Evolutionary conservation across 306 rosid species (phyloP).

Genomic region (Oxytropis ochrocephala): DNA sequence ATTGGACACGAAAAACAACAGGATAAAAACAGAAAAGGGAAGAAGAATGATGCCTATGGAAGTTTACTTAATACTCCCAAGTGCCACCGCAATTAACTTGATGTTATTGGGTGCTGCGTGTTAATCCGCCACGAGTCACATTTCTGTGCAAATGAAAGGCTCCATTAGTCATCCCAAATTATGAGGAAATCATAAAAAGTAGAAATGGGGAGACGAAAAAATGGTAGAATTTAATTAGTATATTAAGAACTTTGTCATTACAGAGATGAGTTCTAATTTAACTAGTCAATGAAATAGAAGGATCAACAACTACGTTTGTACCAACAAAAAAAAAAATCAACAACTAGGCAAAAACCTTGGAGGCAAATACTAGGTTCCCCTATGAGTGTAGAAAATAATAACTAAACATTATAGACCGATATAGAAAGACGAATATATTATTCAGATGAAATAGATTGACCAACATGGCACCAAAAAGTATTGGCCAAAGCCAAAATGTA

Average conservation of each 20-base stretch:
- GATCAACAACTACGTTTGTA: not conserved
- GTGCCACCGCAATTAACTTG: conserved; percentile 23
- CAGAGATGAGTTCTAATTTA: not conserved
- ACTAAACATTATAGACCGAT: not conserved
- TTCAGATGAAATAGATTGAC: not conserved
- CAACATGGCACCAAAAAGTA: not conserved
- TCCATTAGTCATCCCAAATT: conserved; percentile 18
- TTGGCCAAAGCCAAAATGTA: not conserved
- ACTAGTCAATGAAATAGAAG: not conserved
- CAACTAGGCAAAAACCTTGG: not conserved
- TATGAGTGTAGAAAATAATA: not conserved
- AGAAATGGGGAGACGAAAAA: not conserved
- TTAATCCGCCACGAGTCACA: conserved; percentile 78
- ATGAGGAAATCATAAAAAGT: not conserved
- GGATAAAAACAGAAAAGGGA: conserved; percentile 18
- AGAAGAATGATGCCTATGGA: conserved; percentile 38
- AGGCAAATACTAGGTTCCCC: not conserved
- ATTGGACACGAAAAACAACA: conserved; percentile 28
- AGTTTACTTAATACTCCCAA: conserved; percentile 16
- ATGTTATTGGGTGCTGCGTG: conserved; percentile 95
- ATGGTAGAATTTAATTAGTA: not conserved
- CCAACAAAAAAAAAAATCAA: not conserved
- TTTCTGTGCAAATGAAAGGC: conserved; percentile 47
- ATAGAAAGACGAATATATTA: not conserved
- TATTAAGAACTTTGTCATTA: not conserved